Evolutionary conservation across 2,329 filamentous ascomycete species (phyloP), one percentile per base, ranked within the genome.

Genomic region (Apiospora malaysiana): DNA sequence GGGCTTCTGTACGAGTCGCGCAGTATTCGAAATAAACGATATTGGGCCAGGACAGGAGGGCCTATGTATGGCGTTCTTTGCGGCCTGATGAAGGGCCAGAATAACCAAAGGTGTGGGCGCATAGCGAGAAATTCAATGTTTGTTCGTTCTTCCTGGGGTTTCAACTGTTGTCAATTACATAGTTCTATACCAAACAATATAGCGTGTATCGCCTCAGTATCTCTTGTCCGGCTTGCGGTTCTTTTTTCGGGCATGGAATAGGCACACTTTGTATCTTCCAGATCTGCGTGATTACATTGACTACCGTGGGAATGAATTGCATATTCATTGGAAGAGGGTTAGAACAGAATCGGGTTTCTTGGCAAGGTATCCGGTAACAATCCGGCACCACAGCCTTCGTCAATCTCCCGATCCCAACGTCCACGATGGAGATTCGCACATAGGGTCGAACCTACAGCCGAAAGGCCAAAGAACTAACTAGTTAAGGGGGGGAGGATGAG

Each of bases 121-220:
- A 63, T 63, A 63, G 56, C 56, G 56, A 63, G 32, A 37, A 32
- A 32, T 32, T 63, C 40, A 32, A 63, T 40, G 21, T 40, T 21
- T 63, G 32, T 63, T 63, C 56, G 21, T 40, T n/a, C 12, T 45
- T 45, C 42, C 18, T 14, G 25, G 56, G 56, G 56, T 40, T 18
- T 59, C 40, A 32, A 40, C 56, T 40, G 27, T 63, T 40, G 18
- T 63, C 14, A n/a, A 63, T 18, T 63, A 40, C 32, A 63, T 63
- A 63, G 56, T 63, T 63, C 32, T 63, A 63, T 63, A 63, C 56
- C 56, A 63, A 27, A 56, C 32, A 40, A 63, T 6, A 63, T 40
- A 56, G 49, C 49, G 49, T 27, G 9, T 14, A n/a, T 25, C n/a
- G 23, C n/a, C n/a, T 51, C 23, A 23, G 23, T 51, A 42, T 42